These are phyloP conservation scores for Colletotrichum sp. DNA, from an alignment of 2,329 filamentous ascomycete species.

Conservation along the genomic window DNA sequence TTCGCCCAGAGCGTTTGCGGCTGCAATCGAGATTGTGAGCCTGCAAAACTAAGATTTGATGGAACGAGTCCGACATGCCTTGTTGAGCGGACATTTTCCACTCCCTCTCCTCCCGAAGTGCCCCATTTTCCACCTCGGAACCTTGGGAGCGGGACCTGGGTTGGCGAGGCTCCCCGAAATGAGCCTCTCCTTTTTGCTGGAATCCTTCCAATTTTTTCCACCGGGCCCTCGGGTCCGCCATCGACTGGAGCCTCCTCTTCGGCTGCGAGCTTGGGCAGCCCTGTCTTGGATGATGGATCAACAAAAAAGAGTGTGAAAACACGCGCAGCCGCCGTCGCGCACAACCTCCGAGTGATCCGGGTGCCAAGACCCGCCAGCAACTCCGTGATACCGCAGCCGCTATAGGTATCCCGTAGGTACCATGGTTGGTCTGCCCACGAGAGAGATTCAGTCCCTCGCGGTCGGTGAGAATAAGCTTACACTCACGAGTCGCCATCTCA, in stretches of 20 bases:
- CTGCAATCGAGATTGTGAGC: slow-evolving; percentile 17
- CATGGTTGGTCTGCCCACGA: not conserved
- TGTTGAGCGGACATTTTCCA: not conserved
- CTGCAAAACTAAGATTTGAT: slow-evolving; percentile 3
- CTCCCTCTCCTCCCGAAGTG: slow-evolving; percentile 5
- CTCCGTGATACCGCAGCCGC: slow-evolving; percentile 13
- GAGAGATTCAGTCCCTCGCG: not conserved
- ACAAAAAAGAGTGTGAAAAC: not conserved
- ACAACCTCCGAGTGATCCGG: slow-evolving; percentile 21
- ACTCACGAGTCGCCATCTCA: not conserved
- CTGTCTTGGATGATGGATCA: not conserved
- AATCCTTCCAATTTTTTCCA: not conserved
- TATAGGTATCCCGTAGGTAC: not conserved
- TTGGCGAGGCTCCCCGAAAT: slow-evolving; percentile 16
- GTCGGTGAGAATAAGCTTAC: slow-evolving; percentile 20
- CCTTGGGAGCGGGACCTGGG: not conserved
- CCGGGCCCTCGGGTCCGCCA: not conserved
- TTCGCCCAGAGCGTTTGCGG: not conserved
- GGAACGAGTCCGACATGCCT: not conserved
- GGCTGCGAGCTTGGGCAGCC: not conserved
- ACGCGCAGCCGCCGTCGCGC: slow-evolving; percentile 2
- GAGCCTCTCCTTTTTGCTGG: not conserved
- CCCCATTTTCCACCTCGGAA: slow-evolving; percentile 11
- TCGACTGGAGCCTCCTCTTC: not conserved
- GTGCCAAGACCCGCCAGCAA: slow-evolving; percentile 12